Percentiles rank a stretch among this genome's conserved stretches.
phyloP scores from a whole-genome alignment of 805 yeast species.

The Starmerella potacharoeniae region DNA sequence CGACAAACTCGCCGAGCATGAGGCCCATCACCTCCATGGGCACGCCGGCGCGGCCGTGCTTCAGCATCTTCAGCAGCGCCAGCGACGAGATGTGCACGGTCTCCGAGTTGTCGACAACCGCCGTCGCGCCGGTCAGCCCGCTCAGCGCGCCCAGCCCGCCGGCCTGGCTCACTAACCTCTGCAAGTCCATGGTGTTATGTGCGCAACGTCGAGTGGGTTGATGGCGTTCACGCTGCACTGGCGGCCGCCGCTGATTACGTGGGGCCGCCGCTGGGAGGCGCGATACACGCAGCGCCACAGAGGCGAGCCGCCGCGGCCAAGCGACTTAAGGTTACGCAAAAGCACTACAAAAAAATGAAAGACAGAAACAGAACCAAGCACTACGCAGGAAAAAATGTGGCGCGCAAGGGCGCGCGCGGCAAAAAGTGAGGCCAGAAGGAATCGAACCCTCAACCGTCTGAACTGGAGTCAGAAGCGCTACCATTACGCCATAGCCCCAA shows the following conservation, averaged over 20 bases:
- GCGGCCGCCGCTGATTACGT: background rate
- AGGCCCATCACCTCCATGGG: conserved; percentile 93
- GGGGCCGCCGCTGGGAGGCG: background rate
- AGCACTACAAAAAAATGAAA: background rate
- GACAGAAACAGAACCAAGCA: background rate
- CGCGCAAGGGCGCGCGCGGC: too few relatives aligned
- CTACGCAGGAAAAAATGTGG: too few relatives aligned
- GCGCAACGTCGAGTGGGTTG: background rate
- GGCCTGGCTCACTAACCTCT: conserved; percentile 27
- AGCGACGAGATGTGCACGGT: conserved; percentile 92
- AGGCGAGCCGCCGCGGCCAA: too few relatives aligned
- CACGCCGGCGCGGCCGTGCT: conserved; percentile 75
- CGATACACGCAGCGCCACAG: background rate
- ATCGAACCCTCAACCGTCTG: conserved; percentile 20
- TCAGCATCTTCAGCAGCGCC: conserved; percentile 90
- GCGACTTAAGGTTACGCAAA: too few relatives aligned
- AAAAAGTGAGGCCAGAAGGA: conserved; percentile 15
- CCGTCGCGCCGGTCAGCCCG: conserved; percentile 42
- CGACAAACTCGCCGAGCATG: conserved; percentile 97
- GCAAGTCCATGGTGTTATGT: conserved; percentile 25
- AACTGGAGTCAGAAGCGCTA: conserved; percentile 19
- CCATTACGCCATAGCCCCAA: conserved; percentile 15
- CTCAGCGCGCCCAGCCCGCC: conserved; percentile 27
- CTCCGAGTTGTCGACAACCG: conserved; percentile 87
- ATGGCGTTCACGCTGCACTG: background rate